Evolutionary conservation across 306 rosid species (phyloP), one percentile per base, ranked within the genome.

Genomic region (Castanea crenata): DNA sequence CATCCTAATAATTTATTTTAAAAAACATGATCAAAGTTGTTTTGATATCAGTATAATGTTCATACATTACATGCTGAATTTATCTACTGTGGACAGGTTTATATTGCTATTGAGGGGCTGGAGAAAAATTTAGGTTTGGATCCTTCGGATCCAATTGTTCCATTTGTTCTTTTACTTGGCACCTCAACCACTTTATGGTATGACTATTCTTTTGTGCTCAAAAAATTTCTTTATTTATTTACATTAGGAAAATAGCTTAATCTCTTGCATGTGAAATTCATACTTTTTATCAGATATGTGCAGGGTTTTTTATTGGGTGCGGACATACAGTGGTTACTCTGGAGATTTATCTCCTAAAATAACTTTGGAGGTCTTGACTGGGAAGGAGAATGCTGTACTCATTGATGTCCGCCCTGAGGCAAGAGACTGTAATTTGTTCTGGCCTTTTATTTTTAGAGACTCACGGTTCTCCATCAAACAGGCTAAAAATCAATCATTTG

Each of bases 141-240:
- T 81, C n/a, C 98, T 59, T 89, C 87, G 77, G 99, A 95, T 87
- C 99, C 98, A n/a, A 54, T 95, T 46, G 80, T 95, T 85, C 93
- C 94, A 59, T 86, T 95, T 84, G 79, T 88, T 75, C 82, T 95
- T 81, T 72, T 91, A 69, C 78, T 90, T 74, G 94, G 94, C 80
- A 88, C 92, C 90, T 92, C 97, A 54, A 88, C 92, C 69, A 80
- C 97, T 75, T 78, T 95, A 80, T 92, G 98, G 99, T 95, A 91
- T 83, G 87, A 67, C 59, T 83, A 79, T 83, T 80, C 85, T 85
- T 76, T 78, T 85, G 79, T 69, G 71, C 79, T 46, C 38, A 78
- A 82, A 57, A n/a, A 27, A 38, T 21, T 81, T 54, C 76, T 35
- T 76, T 83, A 21, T 86, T 41, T 55, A 58, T 75, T 46, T 83